Evolutionary conservation across 164 flowering plant species (phyloP).

Genomic region (Dillenia turbinata): DNA sequence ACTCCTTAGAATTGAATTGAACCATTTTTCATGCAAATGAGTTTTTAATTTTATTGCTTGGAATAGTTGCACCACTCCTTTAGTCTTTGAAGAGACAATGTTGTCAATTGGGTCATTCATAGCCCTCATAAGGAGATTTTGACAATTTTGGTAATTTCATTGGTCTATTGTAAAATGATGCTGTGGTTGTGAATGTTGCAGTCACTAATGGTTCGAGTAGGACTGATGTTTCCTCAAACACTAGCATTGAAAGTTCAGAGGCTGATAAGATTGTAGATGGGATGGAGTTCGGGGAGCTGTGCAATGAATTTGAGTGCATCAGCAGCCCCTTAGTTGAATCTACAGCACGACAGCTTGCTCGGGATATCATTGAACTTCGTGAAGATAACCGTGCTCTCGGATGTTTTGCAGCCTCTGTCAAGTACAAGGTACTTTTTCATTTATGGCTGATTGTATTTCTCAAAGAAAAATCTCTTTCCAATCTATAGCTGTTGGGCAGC

Average conservation of each 20-base stretch:
- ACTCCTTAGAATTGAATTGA: no score
- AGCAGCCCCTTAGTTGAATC: constrained; percentile 91
- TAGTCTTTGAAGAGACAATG: no score
- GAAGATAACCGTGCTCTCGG: constrained; percentile 83
- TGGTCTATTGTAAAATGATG: no score
- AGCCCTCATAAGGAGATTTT: no score
- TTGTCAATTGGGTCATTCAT: no score
- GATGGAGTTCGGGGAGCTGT: constrained; percentile 86
- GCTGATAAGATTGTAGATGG: constrained; percentile 85
- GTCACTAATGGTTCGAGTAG: constrained; percentile 41
- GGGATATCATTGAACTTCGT: constrained; percentile 82
- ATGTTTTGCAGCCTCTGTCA: constrained; percentile 66
- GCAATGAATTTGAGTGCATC: constrained; percentile 92
- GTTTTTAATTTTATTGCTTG: no score
- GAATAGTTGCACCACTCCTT: no score
- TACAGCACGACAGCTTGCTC: constrained; percentile 81
- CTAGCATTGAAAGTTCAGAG: constrained; percentile 38
- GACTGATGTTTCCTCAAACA: constrained; percentile 25
- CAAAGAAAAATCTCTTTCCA: no score
- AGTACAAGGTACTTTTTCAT: constrained; percentile 54
- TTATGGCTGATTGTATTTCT: background rate
- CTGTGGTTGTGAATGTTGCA: constrained; percentile 12
- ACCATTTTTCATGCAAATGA: no score
- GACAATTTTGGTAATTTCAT: no score
- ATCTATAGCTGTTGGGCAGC: no score